Evolutionary conservation across 2,329 filamentous ascomycete genomes (phyloP).

Genomic region (Paraphoma chrysanthemicola): DNA sequence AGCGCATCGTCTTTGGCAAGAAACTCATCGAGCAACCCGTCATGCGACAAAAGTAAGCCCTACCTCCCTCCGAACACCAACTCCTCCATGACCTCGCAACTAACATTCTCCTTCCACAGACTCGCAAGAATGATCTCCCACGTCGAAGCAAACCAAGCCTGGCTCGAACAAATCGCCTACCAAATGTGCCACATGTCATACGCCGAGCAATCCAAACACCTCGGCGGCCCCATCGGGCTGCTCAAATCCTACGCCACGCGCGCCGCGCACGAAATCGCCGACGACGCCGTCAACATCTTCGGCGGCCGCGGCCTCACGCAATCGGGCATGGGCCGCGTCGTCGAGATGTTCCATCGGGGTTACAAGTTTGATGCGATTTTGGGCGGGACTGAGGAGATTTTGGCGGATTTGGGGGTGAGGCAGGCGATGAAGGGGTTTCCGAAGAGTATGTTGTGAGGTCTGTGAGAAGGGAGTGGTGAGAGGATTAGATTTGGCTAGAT

Average conservation of each 20-base stretch:
- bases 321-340: slow-evolving; percentile 79
- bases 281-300: slow-evolving; percentile 85
- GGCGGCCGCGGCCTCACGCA: slow-evolving; percentile 82
- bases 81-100: not conserved
- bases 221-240: slow-evolving; percentile 82
- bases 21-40: slow-evolving; percentile 82
- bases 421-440: slow-evolving; percentile 87
- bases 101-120: slow-evolving; percentile 45
- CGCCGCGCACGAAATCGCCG: slow-evolving; percentile 81
- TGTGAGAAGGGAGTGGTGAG: not conserved
- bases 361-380: slow-evolving; percentile 75
- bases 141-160: slow-evolving; percentile 82
- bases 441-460: slow-evolving; percentile 75
- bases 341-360: slow-evolving; percentile 84
- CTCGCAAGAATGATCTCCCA: slow-evolving; percentile 87
- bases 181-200: slow-evolving; percentile 90
- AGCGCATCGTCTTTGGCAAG: slow-evolving; percentile 84
- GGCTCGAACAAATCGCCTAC: slow-evolving; percentile 84
- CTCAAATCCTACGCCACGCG: slow-evolving; percentile 81
- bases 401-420: slow-evolving; percentile 80
- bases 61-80: too few species aligned
- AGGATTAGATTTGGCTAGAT: not conserved
- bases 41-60: slow-evolving; percentile 74
- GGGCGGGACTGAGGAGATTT: slow-evolving; percentile 82
- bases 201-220: slow-evolving; percentile 73